Evolutionary conservation across 2,329 filamentous ascomycete species (phyloP).

Genomic region (Aspergillus nomiae): DNA sequence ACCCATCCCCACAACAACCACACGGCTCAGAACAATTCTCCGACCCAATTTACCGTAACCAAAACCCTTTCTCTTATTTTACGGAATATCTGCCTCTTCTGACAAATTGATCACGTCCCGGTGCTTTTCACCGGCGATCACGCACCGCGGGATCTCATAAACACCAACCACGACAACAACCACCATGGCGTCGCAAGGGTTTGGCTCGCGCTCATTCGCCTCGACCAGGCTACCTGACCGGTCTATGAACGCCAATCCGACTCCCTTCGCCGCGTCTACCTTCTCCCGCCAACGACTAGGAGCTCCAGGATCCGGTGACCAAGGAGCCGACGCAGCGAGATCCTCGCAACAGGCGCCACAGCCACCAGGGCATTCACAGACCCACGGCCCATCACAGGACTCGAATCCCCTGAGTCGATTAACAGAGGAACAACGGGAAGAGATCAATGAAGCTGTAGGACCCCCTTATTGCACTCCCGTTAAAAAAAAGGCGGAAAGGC

Average conservation of each 20-base stretch:
- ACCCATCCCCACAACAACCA: neutral
- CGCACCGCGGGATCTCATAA: constrained; percentile 10
- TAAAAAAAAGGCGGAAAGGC: neutral
- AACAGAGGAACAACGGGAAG: constrained; percentile 85
- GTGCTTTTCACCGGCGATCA: constrained; percentile 8
- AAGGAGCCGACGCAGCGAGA: constrained; percentile 30
- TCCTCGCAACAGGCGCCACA: constrained; percentile 32
- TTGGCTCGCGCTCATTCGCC: constrained; percentile 56
- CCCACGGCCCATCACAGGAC: constrained; percentile 48
- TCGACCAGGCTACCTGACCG: constrained; percentile 57
- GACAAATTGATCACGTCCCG: neutral
- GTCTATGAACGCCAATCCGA: constrained; percentile 43
- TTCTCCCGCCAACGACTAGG: constrained; percentile 45
- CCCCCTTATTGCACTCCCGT: constrained; percentile 19
- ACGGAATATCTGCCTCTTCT: neutral
- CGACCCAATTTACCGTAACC: neutral
- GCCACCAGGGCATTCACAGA: constrained; percentile 42
- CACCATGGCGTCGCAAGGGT: constrained; percentile 57
- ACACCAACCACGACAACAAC: constrained; percentile 13
- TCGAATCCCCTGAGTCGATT: constrained; percentile 59
- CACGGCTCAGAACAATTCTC: neutral
- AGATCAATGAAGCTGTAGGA: constrained; percentile 89
- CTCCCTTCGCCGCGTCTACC: constrained; percentile 46
- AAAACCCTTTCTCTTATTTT: neutral
- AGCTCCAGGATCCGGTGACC: constrained; percentile 29